Evolutionary conservation across 148 eudicot species (phyloP), one percentile per base, ranked within the genome.

Genomic region (Camellia lanceoleosa): DNA sequence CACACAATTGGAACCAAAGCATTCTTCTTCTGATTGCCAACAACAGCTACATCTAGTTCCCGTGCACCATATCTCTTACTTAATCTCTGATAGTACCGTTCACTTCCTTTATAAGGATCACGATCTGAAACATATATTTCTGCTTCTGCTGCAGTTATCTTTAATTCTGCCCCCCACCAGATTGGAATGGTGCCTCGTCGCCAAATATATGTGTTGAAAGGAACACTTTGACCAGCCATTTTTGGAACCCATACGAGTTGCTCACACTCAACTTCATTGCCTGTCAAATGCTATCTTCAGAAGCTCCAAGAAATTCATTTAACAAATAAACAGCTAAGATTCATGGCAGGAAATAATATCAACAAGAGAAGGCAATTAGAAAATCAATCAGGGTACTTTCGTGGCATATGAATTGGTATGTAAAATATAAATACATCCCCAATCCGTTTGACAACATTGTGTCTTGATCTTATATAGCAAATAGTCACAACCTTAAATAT

Each of bases 161-260:
- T 95, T 73, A 95, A 79, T 82, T 95, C 99, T 80, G 99, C 99
- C 80, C 99, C 97, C 99, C 99, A 95, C 99, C 99, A 95, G 46
- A 95, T 93, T 71, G 99, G 99, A 71, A 95, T 95, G 71, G 97
- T 90, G 63, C 99, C 99, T 76, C 99, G 88, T 66, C 99, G 89
- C 97, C 97, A 95, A n/a, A 92, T 89, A 75, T 95, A 93, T n/a
- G 92, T 92, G 81, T 85, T 93, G 81, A 95, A 95, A 82, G 97
- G 97, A 82, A 93, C 93, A 89, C 97, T 93, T 86, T 88, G 97
- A 64, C 90, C 90, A 41, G 85, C 65, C 78, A 72, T 86, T 87
- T 86, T 92, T 42, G 97, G 97, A 75, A 93, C 88, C 99, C 99
- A 95, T 74, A 93, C 97, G 86, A 95, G 88, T 87, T 95, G 99